Evolutionary conservation across 2,329 filamentous ascomycete species (phyloP).

Genomic region (Didymella keratinophila): DNA sequence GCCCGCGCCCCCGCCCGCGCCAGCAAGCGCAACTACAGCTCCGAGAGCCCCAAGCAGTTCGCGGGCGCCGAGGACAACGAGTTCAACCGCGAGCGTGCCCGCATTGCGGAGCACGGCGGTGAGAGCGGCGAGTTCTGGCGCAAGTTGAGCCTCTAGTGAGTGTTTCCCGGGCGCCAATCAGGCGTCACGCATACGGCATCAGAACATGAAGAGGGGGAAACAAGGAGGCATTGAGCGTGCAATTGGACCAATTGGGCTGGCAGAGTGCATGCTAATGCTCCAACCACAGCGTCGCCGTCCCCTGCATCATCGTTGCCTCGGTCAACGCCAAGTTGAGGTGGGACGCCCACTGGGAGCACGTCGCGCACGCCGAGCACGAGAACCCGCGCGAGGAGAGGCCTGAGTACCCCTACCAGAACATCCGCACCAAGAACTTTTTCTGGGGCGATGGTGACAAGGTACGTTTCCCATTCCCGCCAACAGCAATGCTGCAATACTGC

Average conservation of each 20-base stretch:
- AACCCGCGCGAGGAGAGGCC: slow-evolving; percentile 86
- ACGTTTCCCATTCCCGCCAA: slow-evolving; percentile 29
- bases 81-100: slow-evolving; percentile 90
- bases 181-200: slow-evolving; percentile 11
- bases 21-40: slow-evolving; percentile 74
- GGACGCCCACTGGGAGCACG: slow-evolving; percentile 98
- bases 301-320: slow-evolving; percentile 72
- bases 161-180: slow-evolving; percentile 32
- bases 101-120: slow-evolving; percentile 88
- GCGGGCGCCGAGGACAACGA: slow-evolving; percentile 77
- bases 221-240: slow-evolving; percentile 11
- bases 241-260: slow-evolving; percentile 1
- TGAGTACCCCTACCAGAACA: slow-evolving; percentile 98
- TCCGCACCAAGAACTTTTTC: slow-evolving; percentile 92
- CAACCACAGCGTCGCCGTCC: slow-evolving; percentile 72
- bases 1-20: slow-evolving; percentile 66
- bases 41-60: slow-evolving; percentile 65
- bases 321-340: slow-evolving; percentile 91
- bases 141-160: slow-evolving; percentile 96
- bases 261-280: slow-evolving; percentile 24
- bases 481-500: neutral
- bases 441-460: slow-evolving; percentile 98
- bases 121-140: slow-evolving; percentile 89
- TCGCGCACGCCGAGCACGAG: slow-evolving; percentile 68
- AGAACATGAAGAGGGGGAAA: slow-evolving; percentile 3